Evolutionary conservation across 2,329 filamentous ascomycete genomes (phyloP), one percentile per base, ranked within the genome.

Genomic region (Stemphylium lycopersici): DNA sequence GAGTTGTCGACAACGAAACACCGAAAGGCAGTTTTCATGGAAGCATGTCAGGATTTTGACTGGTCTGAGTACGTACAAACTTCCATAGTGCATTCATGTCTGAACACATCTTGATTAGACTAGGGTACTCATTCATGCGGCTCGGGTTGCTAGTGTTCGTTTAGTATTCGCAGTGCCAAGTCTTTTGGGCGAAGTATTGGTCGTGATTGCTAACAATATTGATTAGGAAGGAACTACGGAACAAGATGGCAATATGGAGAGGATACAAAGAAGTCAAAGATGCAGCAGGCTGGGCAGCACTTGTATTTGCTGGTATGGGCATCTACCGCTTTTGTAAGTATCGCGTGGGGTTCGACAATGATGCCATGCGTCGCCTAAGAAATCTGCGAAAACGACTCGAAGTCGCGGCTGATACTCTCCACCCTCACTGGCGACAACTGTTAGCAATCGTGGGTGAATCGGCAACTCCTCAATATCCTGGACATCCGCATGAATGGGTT

Each of bases 281-380:
- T 45, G 77, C 79, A 15, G 83, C 80, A 3, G 83, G 83, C 3
- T 85, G 82, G 82, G 79, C 78, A 2, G 77, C 81, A 10, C 75
- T 86, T 3, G 79, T 84, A 2, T 85, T 86, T 59, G 79, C 83
- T 4, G 82, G 83, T 31, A 81, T 82, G 71, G 83, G 83, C 1
- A 78, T 86, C 12, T 85, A 85, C 66, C 77, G 83, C 77, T 86
- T 85, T 67, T 85, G 83, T 78, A 86, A 86, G 63, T 85, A 85
- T 63, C 78, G 83, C 38, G 79, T 81, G 0, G 80, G 80, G 4
- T 84, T 85, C 62, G 77, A 79, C 37, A 75, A 77, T 4, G 80
- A 81, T 13, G 79, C 82, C 3, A 80, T 83, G 69, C 73, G 77
- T 32, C 77, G 77, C 2, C 71, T 85, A 6, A 73, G 74, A 13